These are phyloP conservation scores for Penicillium italicum DNA, from an alignment of 2,329 filamentous ascomycete species.

Conservation along the genomic window DNA sequence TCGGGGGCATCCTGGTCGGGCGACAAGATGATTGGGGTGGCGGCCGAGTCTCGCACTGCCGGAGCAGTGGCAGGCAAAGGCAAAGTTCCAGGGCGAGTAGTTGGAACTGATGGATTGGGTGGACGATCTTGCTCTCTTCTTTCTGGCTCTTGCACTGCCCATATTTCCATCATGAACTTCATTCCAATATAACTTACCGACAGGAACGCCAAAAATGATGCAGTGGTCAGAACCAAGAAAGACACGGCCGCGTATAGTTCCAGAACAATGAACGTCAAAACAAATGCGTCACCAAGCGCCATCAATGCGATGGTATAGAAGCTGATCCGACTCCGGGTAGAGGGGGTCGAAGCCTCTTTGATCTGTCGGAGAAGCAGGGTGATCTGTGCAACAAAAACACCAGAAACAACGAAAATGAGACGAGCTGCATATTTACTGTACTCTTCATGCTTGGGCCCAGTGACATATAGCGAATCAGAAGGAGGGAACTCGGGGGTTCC, in stretches of 20 bases:
- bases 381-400: slow-evolving; percentile 52
- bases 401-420: slow-evolving; percentile 52
- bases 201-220: slow-evolving; percentile 58
- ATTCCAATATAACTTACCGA: slow-evolving; percentile 61
- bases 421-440: slow-evolving; percentile 51
- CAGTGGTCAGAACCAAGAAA: slow-evolving; percentile 54
- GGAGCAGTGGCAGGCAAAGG: slow-evolving; percentile 52
- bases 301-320: slow-evolving; percentile 62
- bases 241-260: slow-evolving; percentile 55
- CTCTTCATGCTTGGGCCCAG: slow-evolving; percentile 57
- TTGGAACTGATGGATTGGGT: slow-evolving; percentile 23
- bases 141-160: slow-evolving; percentile 56
- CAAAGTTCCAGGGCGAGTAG: slow-evolving; percentile 37
- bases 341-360: slow-evolving; percentile 62
- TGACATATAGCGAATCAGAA: slow-evolving; percentile 51
- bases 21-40: slow-evolving; percentile 56
- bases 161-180: slow-evolving; percentile 65
- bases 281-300: slow-evolving; percentile 59
- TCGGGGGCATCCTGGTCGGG: slow-evolving; percentile 55
- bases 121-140: slow-evolving; percentile 36
- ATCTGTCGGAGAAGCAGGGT: slow-evolving; percentile 59
- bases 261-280: slow-evolving; percentile 54
- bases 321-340: slow-evolving; percentile 61
- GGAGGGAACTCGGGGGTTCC: slow-evolving; percentile 54
- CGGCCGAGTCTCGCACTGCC: slow-evolving; percentile 44